phyloP scores from a whole-genome alignment of 495 filamentous ascomycete genomes.

The Penicillium steckii region DNA sequence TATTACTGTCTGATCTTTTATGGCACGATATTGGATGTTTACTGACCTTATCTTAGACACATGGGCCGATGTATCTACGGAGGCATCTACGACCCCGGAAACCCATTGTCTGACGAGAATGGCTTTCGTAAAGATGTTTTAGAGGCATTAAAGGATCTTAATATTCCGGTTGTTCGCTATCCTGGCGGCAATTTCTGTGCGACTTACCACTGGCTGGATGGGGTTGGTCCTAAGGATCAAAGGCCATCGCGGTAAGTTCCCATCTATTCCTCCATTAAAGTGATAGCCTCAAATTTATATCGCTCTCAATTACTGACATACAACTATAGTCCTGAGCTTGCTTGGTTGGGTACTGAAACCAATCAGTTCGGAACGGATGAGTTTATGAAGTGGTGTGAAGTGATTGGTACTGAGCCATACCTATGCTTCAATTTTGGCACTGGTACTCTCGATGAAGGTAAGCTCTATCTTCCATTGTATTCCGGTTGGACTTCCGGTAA shows the following conservation, averaged over 20 bases:
- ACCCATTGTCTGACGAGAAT: constrained; percentile 66
- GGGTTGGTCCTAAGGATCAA: constrained; percentile 66
- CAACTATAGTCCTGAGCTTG: constrained; percentile 62
- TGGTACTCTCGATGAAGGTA: constrained; percentile 68
- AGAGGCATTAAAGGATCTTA: constrained; percentile 63
- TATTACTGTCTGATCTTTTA: neutral
- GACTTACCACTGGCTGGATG: constrained; percentile 82
- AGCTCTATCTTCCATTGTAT: neutral
- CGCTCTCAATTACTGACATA: neutral
- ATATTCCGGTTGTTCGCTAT: constrained; percentile 73
- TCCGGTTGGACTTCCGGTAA: neutral
- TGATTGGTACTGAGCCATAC: constrained; percentile 69
- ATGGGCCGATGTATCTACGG: constrained; percentile 86
- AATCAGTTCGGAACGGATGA: constrained; percentile 82
- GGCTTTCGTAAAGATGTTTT: constrained; percentile 77
- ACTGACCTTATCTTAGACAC: constrained; percentile 47
- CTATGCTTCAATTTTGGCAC: constrained; percentile 76
- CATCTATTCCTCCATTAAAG: neutral
- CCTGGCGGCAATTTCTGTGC: constrained; percentile 80
- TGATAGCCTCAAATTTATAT: neutral
- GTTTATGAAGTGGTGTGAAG: constrained; percentile 76
- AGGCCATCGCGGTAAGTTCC: constrained; percentile 52
- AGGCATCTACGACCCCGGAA: constrained; percentile 75
- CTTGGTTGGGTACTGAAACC: constrained; percentile 71
- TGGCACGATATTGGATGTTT: neutral